A percentile compares a stretch with the other conserved stretches of the same genome.
These are phyloP conservation scores for Kuraishia borneana DNA, from an alignment of 805 yeast species.

Conservation along the genomic window DNA sequence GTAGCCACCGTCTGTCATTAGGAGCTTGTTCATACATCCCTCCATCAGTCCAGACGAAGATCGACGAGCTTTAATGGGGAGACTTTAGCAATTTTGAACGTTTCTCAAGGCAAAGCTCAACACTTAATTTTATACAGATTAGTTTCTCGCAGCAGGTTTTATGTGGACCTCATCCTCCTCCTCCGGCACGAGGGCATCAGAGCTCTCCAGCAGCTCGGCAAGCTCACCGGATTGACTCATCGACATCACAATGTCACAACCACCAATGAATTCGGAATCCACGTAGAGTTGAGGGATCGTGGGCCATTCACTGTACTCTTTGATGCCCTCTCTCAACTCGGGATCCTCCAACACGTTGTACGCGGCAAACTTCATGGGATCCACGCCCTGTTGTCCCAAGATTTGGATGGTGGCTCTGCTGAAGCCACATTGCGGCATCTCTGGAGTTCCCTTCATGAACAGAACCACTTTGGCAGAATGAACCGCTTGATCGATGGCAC, in stretches of 20 bases:
- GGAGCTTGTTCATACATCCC: no score
- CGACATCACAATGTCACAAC: constrained; percentile 87
- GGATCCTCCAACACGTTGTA: constrained; percentile 92
- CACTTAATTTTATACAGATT: no score
- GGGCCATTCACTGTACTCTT: constrained; percentile 96
- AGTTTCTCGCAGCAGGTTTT: constrained; percentile 2
- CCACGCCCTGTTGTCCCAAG: constrained; percentile 94
- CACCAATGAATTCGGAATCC: constrained; percentile 87
- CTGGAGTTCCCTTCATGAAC: constrained; percentile 98
- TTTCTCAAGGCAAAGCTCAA: no score
- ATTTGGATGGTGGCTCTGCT: constrained; percentile 90
- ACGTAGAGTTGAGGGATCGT: constrained; percentile 96
- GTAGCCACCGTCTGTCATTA: no score
- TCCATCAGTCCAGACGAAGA: no score
- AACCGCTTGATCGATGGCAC: constrained; percentile 82
- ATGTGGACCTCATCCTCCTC: constrained; percentile 32
- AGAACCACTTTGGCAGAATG: constrained; percentile 87
- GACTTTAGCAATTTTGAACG: no score
- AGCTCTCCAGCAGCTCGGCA: constrained; percentile 69
- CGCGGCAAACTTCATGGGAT: constrained; percentile 93
- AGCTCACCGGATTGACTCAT: constrained; percentile 93
- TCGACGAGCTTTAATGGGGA: no score
- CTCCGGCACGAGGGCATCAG: constrained; percentile 70
- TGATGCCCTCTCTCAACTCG: constrained; percentile 89
- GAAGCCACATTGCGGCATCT: constrained; percentile 95